phyloP scores from a whole-genome alignment of 176 grass and related monocot species.

The Cenchrus americanus region DNA sequence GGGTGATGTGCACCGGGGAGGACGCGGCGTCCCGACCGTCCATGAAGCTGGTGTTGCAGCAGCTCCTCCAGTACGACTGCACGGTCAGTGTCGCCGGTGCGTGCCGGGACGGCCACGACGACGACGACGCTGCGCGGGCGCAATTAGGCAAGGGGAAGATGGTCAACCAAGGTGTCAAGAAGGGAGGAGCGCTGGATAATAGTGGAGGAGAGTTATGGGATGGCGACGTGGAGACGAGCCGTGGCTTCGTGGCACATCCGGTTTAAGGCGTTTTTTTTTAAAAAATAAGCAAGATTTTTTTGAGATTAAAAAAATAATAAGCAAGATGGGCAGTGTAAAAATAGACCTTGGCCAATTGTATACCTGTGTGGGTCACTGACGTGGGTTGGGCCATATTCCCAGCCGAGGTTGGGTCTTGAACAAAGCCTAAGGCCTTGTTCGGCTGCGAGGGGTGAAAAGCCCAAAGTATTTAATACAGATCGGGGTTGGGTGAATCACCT shows the following conservation, averaged over 20 bases:
- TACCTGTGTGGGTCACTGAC: too few species aligned
- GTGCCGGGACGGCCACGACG: neutral
- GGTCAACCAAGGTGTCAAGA: neutral
- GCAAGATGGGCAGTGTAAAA: too few species aligned
- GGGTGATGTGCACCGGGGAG: slow-evolving; percentile 53
- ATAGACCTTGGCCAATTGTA: too few species aligned
- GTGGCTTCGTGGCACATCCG: slow-evolving; percentile 32
- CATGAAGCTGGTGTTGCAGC: slow-evolving; percentile 64
- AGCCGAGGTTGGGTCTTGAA: too few species aligned
- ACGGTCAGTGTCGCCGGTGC: slow-evolving; percentile 31
- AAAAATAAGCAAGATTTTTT: too few species aligned
- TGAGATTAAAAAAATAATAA: too few species aligned
- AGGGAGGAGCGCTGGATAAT: neutral
- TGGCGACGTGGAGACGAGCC: neutral
- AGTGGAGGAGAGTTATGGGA: neutral
- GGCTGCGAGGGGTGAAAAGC: too few species aligned
- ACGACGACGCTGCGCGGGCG: too few species aligned
- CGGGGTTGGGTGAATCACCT: too few species aligned
- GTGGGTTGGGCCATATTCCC: too few species aligned
- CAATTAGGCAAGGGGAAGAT: neutral
- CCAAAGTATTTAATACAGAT: too few species aligned
- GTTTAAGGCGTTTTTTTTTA: neutral
- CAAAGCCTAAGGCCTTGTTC: too few species aligned
- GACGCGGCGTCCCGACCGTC: slow-evolving; percentile 46
- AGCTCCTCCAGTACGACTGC: slow-evolving; percentile 41